Evolutionary conservation across 1,284 basidiomycete genomes (phyloP).

Genomic region (Apiotrichum laibachii): DNA sequence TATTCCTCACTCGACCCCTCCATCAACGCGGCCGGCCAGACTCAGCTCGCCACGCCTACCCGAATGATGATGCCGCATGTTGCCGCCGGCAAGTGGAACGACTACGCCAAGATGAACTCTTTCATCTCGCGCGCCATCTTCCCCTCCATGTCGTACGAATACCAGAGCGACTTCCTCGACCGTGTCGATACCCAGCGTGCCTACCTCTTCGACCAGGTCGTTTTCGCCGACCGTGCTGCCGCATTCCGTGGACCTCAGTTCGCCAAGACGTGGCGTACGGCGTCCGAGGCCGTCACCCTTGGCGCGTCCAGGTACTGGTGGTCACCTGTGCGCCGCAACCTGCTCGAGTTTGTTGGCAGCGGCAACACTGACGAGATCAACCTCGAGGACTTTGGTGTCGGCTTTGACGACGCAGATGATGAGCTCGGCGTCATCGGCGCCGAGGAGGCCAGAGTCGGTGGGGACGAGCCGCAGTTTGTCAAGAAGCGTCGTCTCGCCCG

Average conservation of each 20-base stretch:
- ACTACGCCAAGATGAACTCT: slow-evolving; percentile 67
- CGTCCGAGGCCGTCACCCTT: slow-evolving; percentile 68
- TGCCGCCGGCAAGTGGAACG: slow-evolving; percentile 74
- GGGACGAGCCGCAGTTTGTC: neutral
- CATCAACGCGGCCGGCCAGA: slow-evolving; percentile 62
- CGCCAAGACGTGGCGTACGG: slow-evolving; percentile 67
- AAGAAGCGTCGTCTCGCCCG: neutral
- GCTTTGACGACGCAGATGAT: slow-evolving; percentile 17
- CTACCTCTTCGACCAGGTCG: slow-evolving; percentile 75
- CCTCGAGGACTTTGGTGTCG: slow-evolving; percentile 46
- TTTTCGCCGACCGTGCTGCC: slow-evolving; percentile 77
- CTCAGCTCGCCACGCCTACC: slow-evolving; percentile 64
- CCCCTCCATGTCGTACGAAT: slow-evolving; percentile 62
- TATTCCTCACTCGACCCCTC: slow-evolving; percentile 73
- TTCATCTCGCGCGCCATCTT: slow-evolving; percentile 73
- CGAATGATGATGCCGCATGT: slow-evolving; percentile 72
- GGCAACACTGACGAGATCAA: slow-evolving; percentile 13
- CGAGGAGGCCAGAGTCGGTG: slow-evolving; percentile 1
- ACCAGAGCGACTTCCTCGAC: slow-evolving; percentile 58
- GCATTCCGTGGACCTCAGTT: slow-evolving; percentile 70
- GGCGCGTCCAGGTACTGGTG: slow-evolving; percentile 76
- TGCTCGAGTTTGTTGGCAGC: slow-evolving; percentile 66
- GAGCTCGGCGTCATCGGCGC: neutral
- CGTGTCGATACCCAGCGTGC: slow-evolving; percentile 65
- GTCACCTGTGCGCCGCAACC: slow-evolving; percentile 68